Base-by-base conservation (phyloP, 1,139 yeast species). In the Sugiyamaella paludigena region DNA sequence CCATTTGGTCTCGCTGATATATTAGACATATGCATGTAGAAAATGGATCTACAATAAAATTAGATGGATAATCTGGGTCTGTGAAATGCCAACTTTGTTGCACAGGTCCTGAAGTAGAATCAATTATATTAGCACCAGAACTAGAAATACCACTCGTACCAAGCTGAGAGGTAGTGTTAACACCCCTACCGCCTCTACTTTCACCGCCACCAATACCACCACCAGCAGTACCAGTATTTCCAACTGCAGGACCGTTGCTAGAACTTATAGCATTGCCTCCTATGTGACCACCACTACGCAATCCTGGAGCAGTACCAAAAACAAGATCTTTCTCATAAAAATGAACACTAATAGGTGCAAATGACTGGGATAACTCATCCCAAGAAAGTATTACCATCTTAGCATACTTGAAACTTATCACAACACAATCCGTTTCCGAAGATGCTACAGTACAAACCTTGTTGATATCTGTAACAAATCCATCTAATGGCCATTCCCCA, bases 281-380 rank as follows among this genome's bases (percentile, higher is more conserved):
- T n/a, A 19, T 24, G 26, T 41, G 38, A n/a, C 15, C 44, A 32
- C 44, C 44, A 34, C 44, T 41, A 34, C 44, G 26, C 30, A 33
- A 34, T 3, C 42, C 45, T 13, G 49, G 43, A 24, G 46, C 46
- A n/a, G 40, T 40, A 19, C 50, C 47, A 38, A 47, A 47, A 9
- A 39, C 44, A 11, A 86, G 75, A 39, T 82, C 79, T 48, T 80
- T 79, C 62, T 91, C 98, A 66, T 91, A 92, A 65, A 79, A 88
- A 67, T 92, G 99, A 49, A 92, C 73, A 45, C 96, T 87, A 2
- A 81, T 77, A 0, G 97, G 88, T 15, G 78, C 72, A 11, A 92
- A 74, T 0, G 77, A 60, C 53, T 79, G 74, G 12, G 63, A 65
- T 7, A 63, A 68, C 9, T 70, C 69, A 62, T 88, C 84, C 89